These are phyloP conservation scores for Aphanomyces euteiches DNA, from an alignment of 352 stramenopile genomes.

Conservation along the genomic window DNA sequence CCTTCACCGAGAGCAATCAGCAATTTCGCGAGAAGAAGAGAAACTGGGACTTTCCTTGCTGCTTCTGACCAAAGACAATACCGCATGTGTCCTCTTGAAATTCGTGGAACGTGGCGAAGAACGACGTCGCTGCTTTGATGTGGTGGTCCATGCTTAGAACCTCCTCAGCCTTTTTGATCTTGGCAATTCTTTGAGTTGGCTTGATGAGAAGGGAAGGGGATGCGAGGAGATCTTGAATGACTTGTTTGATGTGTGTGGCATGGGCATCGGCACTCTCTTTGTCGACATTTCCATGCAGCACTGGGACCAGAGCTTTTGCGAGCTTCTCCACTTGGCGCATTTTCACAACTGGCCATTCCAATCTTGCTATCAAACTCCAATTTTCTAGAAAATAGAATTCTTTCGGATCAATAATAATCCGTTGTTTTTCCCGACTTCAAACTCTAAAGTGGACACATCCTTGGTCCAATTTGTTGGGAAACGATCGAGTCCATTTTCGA, in stretches of 20 bases:
- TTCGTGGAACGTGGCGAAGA: background rate
- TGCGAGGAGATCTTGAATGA: background rate
- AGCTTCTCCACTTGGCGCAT: background rate
- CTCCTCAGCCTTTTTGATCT: background rate
- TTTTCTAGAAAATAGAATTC: no score
- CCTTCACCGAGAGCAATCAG: background rate
- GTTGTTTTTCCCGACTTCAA: no score
- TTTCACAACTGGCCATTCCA: no score
- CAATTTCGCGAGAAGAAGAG: background rate
- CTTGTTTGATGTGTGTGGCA: background rate
- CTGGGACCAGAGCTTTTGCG: background rate
- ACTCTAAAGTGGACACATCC: no score
- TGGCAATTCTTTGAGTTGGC: background rate
- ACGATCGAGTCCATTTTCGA: no score
- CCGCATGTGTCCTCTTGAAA: background rate
- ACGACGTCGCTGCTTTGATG: background rate
- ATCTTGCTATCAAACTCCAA: no score
- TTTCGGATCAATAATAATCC: no score
- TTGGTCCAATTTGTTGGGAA: no score
- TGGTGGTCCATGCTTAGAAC: background rate
- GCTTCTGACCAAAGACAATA: background rate
- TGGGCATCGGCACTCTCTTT: background rate
- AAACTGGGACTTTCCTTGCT: background rate
- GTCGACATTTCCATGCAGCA: background rate
- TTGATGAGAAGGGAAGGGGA: conserved; percentile 2